Percentiles rank a stretch among this genome's conserved stretches.
Conservation (phyloP, 108 stramenopile genomes). For the Schizochytrium sp. region DNA sequence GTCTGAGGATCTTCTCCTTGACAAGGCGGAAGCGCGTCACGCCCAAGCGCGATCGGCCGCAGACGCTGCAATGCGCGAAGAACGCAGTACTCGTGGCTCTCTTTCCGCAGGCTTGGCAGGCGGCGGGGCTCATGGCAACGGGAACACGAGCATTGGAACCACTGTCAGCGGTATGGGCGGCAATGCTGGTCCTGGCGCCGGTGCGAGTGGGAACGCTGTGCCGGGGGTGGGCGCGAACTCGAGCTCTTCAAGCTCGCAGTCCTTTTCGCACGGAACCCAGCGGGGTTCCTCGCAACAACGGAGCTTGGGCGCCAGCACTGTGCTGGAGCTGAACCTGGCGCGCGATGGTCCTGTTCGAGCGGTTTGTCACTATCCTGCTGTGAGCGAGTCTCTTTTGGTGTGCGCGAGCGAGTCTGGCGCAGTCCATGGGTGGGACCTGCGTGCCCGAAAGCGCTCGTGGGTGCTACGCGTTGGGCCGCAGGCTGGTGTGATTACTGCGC, state of each 20-base stretch:
- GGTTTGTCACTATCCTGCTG: neutral
- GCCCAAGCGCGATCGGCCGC: neutral
- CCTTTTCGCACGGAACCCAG: neutral
- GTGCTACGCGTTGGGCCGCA: neutral
- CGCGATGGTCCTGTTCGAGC: neutral
- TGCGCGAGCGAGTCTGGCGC: neutral
- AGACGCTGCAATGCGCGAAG: neutral
- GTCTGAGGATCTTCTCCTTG: neutral
- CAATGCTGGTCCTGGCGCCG: too few relatives aligned
- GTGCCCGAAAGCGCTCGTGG: neutral
- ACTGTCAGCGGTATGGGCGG: too few relatives aligned
- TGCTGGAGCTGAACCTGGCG: neutral
- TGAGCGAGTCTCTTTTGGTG: neutral
- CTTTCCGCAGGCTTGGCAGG: neutral
- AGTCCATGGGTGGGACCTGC: neutral
- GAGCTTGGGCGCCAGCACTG: neutral
- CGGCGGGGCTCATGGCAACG: neutral
- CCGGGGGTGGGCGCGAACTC: too few relatives aligned
- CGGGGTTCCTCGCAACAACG: neutral
- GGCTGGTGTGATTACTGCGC: neutral
- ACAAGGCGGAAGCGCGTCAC: neutral
- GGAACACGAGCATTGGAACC: too few relatives aligned
- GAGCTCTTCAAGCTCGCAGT: neutral
- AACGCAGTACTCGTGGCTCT: neutral
- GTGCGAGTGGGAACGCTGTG: too few relatives aligned